Percentiles rank a stretch among this genome's conserved stretches.
Evolutionary conservation across 2,329 filamentous ascomycete genomes (phyloP).

Genomic region (Pseudogymnoascus pannorum): DNA sequence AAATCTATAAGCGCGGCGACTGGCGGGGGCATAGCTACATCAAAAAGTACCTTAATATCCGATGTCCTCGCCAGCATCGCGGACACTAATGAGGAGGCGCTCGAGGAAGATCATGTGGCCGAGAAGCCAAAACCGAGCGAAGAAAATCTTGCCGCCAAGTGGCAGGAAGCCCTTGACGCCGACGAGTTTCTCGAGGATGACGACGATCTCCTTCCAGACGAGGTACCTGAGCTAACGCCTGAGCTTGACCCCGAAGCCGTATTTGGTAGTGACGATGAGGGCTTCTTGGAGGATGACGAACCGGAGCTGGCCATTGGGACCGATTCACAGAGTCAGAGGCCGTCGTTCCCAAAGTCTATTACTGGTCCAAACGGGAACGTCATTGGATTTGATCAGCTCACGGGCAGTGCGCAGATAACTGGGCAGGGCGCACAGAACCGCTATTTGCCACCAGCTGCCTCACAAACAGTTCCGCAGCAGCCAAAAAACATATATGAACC

Average conservation of each 20-base stretch:
- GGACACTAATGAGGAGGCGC: slow-evolving; percentile 30
- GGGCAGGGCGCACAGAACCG: slow-evolving; percentile 19
- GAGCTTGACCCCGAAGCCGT: slow-evolving; percentile 57
- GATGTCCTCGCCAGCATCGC: slow-evolving; percentile 24
- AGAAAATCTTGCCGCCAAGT: slow-evolving; percentile 69
- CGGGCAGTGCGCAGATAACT: slow-evolving; percentile 13
- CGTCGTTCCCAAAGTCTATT: slow-evolving; percentile 23
- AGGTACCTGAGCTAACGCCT: slow-evolving; percentile 33
- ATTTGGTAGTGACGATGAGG: slow-evolving; percentile 78
- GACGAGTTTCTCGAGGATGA: slow-evolving; percentile 54
- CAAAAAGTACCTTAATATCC: slow-evolving; percentile 23
- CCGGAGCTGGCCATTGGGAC: slow-evolving; percentile 19
- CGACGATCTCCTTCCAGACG: slow-evolving; percentile 54
- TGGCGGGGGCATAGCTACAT: slow-evolving; percentile 22
- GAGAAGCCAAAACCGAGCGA: slow-evolving; percentile 24
- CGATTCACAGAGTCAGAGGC: slow-evolving; percentile 21
- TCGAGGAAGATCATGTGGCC: not conserved
- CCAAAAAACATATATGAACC: slow-evolving; percentile 24
- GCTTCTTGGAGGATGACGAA: slow-evolving; percentile 60
- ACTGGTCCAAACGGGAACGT: slow-evolving; percentile 29
- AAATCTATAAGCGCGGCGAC: slow-evolving; percentile 18
- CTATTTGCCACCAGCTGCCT: slow-evolving; percentile 23
- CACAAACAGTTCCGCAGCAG: slow-evolving; percentile 8
- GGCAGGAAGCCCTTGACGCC: slow-evolving; percentile 73
- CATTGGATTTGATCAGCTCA: slow-evolving; percentile 17